Base-by-base conservation (phyloP, 176 grass and related monocot genomes). In the Sorghum bicolor region DNA sequence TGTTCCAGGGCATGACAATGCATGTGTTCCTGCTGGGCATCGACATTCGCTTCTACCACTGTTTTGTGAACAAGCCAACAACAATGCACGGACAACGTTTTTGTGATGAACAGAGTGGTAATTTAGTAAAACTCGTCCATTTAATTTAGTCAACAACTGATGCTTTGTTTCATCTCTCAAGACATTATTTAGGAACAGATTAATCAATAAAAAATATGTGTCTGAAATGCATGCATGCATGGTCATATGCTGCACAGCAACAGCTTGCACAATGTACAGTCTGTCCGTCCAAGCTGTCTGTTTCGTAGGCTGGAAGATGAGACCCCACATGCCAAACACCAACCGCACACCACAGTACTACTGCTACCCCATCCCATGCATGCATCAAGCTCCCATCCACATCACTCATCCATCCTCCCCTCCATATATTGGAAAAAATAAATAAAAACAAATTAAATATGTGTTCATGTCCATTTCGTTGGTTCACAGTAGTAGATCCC, bases 291-390 rank as follows among this genome's bases (percentile, higher is more conserved):
- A 76, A 33, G 37, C 79, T 87, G 85, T 87, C 85, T 69, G 79
- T 87, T 82, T 87, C 85, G 78, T 87, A 76, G 71, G 10, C 79
- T 70, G 63, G 75, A 87, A 87, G 85, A 45, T 37, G 43, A 87
- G 85, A 22, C 16, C 85, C 85, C 85, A 82, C 79, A 82, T 87
- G 85, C 85, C 85, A 76, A 87, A 82, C 85, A 87, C 71, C 79
- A 81, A 87, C 85, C 79, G 85, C 79, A 87, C 85, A 87, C 3
- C 85, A 43, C 70, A 57, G 85, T 81, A 81, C 84, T 74, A 17
- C 31, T 19, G 4, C 37, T 52, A 19, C 39, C 70, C 45, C 72
- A 75, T 53, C 40, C 72, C 72, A 75, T 53, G 29, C 45, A 53
- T 13, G 7, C 5, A n/a, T n/a, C n/a, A 52, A 22, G 69, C 33